Evolutionary conservation across 2,329 filamentous ascomycete species (phyloP), one percentile per base, ranked within the genome.

Genomic region (Phyllosticta ampelicida): DNA sequence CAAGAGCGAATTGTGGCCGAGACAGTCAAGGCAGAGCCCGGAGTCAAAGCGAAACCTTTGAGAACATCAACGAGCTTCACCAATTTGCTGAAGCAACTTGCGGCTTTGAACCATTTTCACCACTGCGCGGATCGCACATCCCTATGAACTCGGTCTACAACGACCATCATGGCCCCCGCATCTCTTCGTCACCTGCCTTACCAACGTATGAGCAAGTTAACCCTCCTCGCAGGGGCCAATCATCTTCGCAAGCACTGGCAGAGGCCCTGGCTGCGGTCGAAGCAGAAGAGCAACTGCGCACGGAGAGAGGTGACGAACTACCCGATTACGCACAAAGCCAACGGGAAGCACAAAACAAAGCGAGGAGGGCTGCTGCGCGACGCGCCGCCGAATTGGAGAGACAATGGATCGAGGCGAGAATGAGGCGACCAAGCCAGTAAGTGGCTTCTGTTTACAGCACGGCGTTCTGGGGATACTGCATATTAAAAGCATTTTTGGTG

Each of bases 281-380:
- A 10, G 66, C 52, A 20, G 51, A 53, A 9, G 50, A 49, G 8
- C 36, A 16, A 44, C 36, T 44, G 13, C 36, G 13, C 36, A 16
- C 36, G n/a, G 55, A 53, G 6, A 50, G 68, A 13, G 62, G 62
- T n/a, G 71, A 78, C 21, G 70, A 72, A 60, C 61, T 78, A 13
- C 76, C 76, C 0, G 70, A 77, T 61, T 78, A 78, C 60, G 75
- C 73, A 23, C 69, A 74, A 58, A 77, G 74, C 59, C 76, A 78
- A 63, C 74, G 73, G 11, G 73, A 77, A 60, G 75, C 74, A 63
- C 70, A 71, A 26, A 70, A 67, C 9, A 65, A 61, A 51, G 73
- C 69, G 57, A 65, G 75, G 29, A 63, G 63, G 11, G 74, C 74
- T 61, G 75, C 75, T n/a, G 67, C 71, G 11, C 67, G 70, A 30